Percentiles rank a stretch among this genome's conserved stretches.
Conservation (phyloP, 2,329 filamentous ascomycete species). For the Penicillium sumatraense region DNA sequence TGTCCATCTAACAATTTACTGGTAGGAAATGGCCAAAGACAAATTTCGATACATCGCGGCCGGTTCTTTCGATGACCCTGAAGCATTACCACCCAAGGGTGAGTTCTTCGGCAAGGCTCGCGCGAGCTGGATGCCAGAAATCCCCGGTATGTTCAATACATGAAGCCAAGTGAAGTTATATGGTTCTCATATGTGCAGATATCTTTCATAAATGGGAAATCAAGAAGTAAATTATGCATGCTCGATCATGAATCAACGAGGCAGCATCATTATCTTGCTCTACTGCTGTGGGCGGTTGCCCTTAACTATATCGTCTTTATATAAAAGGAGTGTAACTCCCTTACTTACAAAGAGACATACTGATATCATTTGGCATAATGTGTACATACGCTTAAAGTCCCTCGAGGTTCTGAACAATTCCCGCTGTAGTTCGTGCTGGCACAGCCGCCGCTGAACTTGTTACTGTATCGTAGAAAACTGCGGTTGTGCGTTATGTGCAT, state of each 20-base stretch:
- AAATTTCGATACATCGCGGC: slow-evolving; percentile 51
- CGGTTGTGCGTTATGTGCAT: too few relatives aligned
- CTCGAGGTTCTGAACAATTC: too few relatives aligned
- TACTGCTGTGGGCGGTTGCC: too few relatives aligned
- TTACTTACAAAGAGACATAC: too few relatives aligned
- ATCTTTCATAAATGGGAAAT: slow-evolving; percentile 54
- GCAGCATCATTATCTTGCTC: too few relatives aligned
- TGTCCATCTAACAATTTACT: slow-evolving; percentile 27
- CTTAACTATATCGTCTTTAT: too few relatives aligned
- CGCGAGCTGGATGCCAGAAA: slow-evolving; percentile 57
- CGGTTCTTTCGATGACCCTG: slow-evolving; percentile 56
- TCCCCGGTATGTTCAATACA: slow-evolving; percentile 43
- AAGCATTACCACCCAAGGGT: slow-evolving; percentile 56
- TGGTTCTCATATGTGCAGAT: slow-evolving; percentile 31
- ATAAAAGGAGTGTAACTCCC: too few relatives aligned
- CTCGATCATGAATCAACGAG: neutral
- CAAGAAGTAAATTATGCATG: slow-evolving; percentile 48
- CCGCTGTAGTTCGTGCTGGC: too few relatives aligned
- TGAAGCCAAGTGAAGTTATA: neutral
- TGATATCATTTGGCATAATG: too few relatives aligned
- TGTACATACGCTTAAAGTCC: too few relatives aligned
- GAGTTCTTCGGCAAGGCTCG: slow-evolving; percentile 60
- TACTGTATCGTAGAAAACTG: too few relatives aligned
- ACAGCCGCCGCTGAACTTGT: too few relatives aligned
- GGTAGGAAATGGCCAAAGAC: slow-evolving; percentile 36